Base-by-base conservation (phyloP, 495 filamentous ascomycete species). In the Neurospora sp. region DNA sequence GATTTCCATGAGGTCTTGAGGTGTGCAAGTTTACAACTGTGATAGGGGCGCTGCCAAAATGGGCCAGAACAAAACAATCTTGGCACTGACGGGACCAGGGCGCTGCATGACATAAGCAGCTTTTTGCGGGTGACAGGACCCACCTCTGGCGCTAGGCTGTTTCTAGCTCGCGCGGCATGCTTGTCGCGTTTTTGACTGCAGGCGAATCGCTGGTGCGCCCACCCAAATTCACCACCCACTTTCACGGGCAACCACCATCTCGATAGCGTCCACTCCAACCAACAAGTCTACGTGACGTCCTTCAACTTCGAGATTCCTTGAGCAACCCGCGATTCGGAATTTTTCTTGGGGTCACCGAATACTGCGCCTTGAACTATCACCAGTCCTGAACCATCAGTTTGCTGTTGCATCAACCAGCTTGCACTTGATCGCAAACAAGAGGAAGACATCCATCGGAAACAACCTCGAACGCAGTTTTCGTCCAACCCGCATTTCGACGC, bases 111-210 rank as follows among this genome's bases (percentile, higher is more conserved):
- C 54, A 35, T 62, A 62, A 62, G 54, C 54, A 12, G 1, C 0
- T 0, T 6, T 7, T 62, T 62, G 54, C 20, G 46, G 20, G 20
- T 2, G 10, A 5, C 2, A 54, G 54, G 23, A 62, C 23, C 54
- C 54, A 62, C 54, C 54, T 16, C 3, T 31, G 11, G 23, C 54
- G 54, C 54, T 62, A 62, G 54, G 54, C 12, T 62, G 23, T 62
- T 62, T 62, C 54, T 62, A 62, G 54, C 54, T 62, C 54, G 54
- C 54, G 54, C 54, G 54, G 54, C 54, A 62, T 62, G 54, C 54
- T 62, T 62, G 44, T 72, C 71, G 71, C 71, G 71, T 72, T 72
- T 72, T 72, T 72, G 71, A 38, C 42, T 39, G 40, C 39, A 46
- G 31, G 70, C 71, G 70, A 71, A 71, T 72, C 49, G 38, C 37